phyloP scores from a whole-genome alignment of 1,284 basidiomycete genomes.

The Pyrrhoderma lamaoense region DNA sequence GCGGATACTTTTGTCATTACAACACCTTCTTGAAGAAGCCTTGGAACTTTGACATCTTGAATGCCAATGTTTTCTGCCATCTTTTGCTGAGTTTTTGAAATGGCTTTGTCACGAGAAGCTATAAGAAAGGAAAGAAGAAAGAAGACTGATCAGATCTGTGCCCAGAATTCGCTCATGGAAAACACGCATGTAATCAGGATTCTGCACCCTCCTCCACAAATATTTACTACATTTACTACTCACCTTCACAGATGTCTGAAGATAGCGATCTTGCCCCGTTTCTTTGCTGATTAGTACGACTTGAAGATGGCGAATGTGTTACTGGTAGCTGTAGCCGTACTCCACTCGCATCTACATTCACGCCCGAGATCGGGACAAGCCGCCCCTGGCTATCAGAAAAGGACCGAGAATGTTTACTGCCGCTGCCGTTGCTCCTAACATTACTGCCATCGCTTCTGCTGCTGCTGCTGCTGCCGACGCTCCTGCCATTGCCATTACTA shows the following conservation, averaged over 20 bases:
- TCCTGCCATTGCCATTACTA: too few species aligned
- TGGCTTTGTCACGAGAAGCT: too few species aligned
- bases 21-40: constrained; percentile 50
- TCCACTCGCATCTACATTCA: neutral
- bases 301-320: neutral
- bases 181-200: too few species aligned
- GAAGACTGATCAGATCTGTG: too few species aligned
- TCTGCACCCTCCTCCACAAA: neutral
- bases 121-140: too few species aligned
- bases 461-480: too few species aligned
- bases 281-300: too few species aligned
- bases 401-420: constrained; percentile 2
- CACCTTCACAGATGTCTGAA: constrained; percentile 17
- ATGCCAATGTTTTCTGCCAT: too few species aligned
- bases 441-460: constrained; percentile 12
- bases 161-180: too few species aligned
- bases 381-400: constrained; percentile 3
- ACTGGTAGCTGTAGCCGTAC: too few species aligned
- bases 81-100: too few species aligned
- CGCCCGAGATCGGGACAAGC: neutral
- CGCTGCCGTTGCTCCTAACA: neutral
- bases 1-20: constrained; percentile 86
- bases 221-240: neutral
- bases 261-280: too few species aligned
- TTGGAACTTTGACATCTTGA: constrained; percentile 35